Conservation (phyloP, 257 asterid species). For the Solanum chiquidenum region DNA sequence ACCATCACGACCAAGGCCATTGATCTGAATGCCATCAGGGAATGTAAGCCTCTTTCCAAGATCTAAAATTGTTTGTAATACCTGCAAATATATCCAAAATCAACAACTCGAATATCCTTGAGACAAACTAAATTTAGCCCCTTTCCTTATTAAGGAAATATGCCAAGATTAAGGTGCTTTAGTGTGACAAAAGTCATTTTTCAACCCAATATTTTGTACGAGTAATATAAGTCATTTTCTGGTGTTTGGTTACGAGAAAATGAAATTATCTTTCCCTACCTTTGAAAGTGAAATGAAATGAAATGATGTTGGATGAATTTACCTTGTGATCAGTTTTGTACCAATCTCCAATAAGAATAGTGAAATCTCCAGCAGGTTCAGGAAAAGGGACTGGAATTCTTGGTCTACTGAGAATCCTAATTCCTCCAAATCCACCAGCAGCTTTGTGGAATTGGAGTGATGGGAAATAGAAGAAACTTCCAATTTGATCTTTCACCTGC, state of each 20-base stretch:
- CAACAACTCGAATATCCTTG: background rate
- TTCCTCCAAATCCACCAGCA: conserved; percentile 65
- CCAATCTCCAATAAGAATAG: conserved; percentile 61
- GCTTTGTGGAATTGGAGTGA: conserved; percentile 62
- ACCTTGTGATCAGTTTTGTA: conserved; percentile 50
- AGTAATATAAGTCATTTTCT: no score
- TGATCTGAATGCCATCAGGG: conserved; percentile 54
- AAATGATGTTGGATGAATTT: background rate
- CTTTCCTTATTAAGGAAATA: background rate
- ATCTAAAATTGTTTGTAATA: conserved; percentile 29
- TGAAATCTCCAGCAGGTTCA: conserved; percentile 41
- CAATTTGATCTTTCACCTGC: conserved; percentile 68
- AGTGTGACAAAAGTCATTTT: background rate
- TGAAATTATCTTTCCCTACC: no score
- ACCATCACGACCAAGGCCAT: conserved; percentile 34
- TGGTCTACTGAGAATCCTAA: conserved; percentile 55
- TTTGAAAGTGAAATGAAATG: no score
- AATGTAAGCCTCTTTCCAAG: conserved; percentile 25
- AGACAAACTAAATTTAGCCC: background rate
- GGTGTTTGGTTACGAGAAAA: no score
- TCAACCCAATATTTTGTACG: background rate
- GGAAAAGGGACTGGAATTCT: conserved; percentile 57
- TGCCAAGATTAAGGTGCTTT: background rate
- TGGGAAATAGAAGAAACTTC: conserved; percentile 60
- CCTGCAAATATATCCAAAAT: conserved; percentile 13